Conservation (phyloP, 169 alveolate species). For the Eimeria sp. region DNA sequence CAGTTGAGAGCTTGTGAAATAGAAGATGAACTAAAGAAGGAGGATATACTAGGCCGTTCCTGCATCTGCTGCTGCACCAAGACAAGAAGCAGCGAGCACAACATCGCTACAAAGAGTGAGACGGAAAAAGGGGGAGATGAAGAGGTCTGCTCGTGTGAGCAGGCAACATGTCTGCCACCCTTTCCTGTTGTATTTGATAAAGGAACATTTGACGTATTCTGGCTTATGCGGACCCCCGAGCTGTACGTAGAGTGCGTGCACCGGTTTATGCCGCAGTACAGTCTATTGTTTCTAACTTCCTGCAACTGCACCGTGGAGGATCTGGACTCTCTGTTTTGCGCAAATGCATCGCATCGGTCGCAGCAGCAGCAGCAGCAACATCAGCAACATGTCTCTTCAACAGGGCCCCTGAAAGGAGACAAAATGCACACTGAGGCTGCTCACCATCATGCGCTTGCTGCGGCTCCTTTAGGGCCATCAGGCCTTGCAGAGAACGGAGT, state of each 20-base stretch:
- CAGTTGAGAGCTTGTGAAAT: background rate
- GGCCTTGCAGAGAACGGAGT: background rate
- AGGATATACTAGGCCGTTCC: background rate
- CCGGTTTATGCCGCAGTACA: constrained; percentile 48
- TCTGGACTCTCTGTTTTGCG: constrained; percentile 61
- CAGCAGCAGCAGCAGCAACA: background rate
- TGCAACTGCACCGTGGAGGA: constrained; percentile 81
- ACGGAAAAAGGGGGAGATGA: background rate
- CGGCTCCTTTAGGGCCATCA: background rate
- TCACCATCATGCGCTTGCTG: background rate
- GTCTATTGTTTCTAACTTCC: constrained; percentile 71
- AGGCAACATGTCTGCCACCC: constrained; percentile 21
- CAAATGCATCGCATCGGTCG: background rate
- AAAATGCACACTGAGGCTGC: background rate
- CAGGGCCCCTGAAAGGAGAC: background rate
- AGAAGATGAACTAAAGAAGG: background rate
- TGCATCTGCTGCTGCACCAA: constrained; percentile 65
- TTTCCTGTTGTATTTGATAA: constrained; percentile 76
- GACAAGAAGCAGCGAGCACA: background rate
- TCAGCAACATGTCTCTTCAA: background rate
- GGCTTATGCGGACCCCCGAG: constrained; percentile 60
- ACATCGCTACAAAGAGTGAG: background rate
- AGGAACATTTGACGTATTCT: constrained; percentile 81
- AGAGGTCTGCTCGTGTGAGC: constrained; percentile 11
- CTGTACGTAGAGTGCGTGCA: constrained; percentile 70